Percentiles rank a stretch among this genome's conserved stretches.
phyloP scores from a whole-genome alignment of 176 grass and related monocot genomes.

The Rhynchospora tenuis region DNA sequence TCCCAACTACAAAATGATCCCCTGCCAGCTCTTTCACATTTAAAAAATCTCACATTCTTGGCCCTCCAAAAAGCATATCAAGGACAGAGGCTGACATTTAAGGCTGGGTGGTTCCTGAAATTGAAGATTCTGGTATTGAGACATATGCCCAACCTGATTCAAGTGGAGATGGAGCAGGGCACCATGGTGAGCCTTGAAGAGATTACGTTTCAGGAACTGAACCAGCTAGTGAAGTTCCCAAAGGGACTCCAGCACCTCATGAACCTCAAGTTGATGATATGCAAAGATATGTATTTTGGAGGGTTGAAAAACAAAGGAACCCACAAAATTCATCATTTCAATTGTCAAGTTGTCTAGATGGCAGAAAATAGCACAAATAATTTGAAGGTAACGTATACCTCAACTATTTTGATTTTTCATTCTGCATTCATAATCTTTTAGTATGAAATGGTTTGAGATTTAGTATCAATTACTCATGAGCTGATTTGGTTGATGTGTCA shows the following conservation, averaged over 20 bases:
- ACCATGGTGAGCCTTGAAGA: conserved; percentile 22
- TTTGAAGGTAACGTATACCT: background rate
- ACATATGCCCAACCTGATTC: background rate
- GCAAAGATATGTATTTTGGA: background rate
- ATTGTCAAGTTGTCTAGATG: background rate
- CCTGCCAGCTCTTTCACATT: background rate
- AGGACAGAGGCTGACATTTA: conserved; percentile 16
- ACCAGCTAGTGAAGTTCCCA: conserved; percentile 20
- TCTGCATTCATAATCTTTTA: background rate
- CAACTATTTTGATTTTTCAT: background rate
- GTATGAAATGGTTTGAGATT: too few relatives aligned
- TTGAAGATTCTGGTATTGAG: background rate
- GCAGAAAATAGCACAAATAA: background rate
- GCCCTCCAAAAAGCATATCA: background rate
- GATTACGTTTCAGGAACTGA: background rate
- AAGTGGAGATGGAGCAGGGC: conserved; percentile 27
- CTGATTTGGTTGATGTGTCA: too few relatives aligned
- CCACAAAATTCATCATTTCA: background rate
- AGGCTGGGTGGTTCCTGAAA: conserved; percentile 18
- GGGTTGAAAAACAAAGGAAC: background rate
- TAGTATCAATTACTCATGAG: too few relatives aligned
- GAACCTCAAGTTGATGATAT: background rate
- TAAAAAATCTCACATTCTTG: background rate
- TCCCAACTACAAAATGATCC: conserved; percentile 28
- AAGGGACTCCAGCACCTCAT: conserved; percentile 21